Conservation (phyloP, 2,329 filamentous ascomycete genomes). For the Dactylonectria estremocensis region DNA sequence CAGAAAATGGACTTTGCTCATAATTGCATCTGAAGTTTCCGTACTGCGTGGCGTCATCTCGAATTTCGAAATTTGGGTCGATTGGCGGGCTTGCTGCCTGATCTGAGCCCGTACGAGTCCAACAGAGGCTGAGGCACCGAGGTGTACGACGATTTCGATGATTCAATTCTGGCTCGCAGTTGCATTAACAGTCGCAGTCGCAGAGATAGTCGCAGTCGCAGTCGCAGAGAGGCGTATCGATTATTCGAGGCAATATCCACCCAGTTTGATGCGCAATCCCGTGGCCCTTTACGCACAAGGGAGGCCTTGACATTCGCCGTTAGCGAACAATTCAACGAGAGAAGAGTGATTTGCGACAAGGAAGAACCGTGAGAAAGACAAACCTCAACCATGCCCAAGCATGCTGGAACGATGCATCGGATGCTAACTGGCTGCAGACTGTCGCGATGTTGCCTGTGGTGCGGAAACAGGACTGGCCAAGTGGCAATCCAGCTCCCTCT, state of each 20-base stretch:
- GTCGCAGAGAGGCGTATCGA: too few species aligned
- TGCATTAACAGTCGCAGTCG: too few species aligned
- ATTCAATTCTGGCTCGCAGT: background rate
- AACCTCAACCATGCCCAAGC: background rate
- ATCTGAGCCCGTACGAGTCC: background rate
- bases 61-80: background rate
- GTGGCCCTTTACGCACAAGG: background rate
- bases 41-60: background rate
- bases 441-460: background rate
- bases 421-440: constrained; percentile 4
- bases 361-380: background rate
- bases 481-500: background rate
- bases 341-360: background rate
- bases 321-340: background rate
- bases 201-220: too few species aligned
- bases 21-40: background rate
- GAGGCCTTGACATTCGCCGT: background rate
- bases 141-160: background rate
- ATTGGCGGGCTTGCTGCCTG: background rate
- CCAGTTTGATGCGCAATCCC: background rate
- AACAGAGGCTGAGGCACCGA: background rate
- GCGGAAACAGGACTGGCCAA: background rate
- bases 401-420: background rate
- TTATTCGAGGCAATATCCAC: background rate
- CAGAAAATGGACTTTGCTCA: background rate